Evolutionary conservation across 345 rosid genomes (phyloP).

Genomic region (Anacardium occidentale): DNA sequence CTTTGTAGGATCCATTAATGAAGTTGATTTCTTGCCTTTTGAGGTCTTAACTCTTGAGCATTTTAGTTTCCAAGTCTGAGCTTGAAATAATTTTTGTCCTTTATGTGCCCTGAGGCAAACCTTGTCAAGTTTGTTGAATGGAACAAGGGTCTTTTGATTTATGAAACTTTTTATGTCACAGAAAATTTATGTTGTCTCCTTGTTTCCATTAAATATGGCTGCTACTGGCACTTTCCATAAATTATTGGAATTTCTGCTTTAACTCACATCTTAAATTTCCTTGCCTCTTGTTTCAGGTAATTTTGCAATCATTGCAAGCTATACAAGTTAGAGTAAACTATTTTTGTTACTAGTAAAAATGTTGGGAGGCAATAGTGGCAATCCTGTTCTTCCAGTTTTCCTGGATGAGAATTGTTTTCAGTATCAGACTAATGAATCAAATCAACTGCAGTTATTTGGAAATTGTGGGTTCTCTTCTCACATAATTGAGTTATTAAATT

Average conservation of each 20-base stretch:
- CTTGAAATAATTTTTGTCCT: background rate
- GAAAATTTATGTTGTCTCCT: too few relatives aligned
- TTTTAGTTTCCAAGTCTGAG: background rate
- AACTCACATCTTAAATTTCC: background rate
- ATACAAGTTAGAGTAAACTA: conserved; percentile 17
- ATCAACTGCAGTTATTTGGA: conserved; percentile 71
- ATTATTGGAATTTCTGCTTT: background rate
- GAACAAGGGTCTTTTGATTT: background rate
- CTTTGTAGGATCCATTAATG: background rate
- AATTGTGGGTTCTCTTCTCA: conserved; percentile 45
- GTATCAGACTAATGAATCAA: conserved; percentile 59
- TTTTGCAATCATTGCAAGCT: conserved; percentile 20
- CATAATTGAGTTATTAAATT: background rate
- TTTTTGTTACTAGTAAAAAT: conserved; percentile 31
- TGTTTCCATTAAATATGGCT: background rate
- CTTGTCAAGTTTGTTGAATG: background rate
- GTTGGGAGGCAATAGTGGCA: conserved; percentile 68
- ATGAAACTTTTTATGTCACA: background rate
- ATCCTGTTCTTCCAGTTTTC: conserved; percentile 48
- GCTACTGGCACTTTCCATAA: background rate
- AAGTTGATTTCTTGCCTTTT: background rate
- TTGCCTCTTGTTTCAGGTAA: conserved; percentile 30
- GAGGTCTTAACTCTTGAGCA: background rate
- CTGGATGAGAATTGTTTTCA: conserved; percentile 54
- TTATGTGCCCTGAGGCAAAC: background rate